These are phyloP conservation scores for Crucihimalaya himalaica DNA, from an alignment of 345 rosid genomes.

Conservation along the genomic window DNA sequence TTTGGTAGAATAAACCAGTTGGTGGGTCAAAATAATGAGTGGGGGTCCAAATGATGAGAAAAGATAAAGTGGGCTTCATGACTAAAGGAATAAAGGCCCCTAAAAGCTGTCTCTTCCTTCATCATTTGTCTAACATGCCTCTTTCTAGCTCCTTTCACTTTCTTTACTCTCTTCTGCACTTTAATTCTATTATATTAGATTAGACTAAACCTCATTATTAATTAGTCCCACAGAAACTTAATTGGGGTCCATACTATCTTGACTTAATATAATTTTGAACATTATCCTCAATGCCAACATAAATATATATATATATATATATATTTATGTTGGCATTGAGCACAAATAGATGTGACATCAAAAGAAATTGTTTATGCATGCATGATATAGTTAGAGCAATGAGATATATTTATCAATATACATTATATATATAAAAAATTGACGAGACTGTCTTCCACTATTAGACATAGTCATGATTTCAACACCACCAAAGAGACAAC, in stretches of 20 bases:
- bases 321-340: too few relatives aligned
- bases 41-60: constrained; percentile 33
- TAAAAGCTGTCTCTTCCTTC: constrained; percentile 38
- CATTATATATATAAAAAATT: background rate
- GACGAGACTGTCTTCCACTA: constrained; percentile 35
- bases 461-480: constrained; percentile 35
- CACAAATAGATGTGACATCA: constrained; percentile 20
- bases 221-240: background rate
- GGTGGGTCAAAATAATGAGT: constrained; percentile 29
- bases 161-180: constrained; percentile 17
- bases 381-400: constrained; percentile 17
- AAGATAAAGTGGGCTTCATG: constrained; percentile 41
- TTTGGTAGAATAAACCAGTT: constrained; percentile 27
- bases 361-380: constrained; percentile 15
- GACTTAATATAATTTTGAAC: background rate
- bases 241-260: constrained; percentile 8
- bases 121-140: constrained; percentile 42
- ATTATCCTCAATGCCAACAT: constrained; percentile 10
- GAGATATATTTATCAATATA: background rate
- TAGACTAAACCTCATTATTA: background rate
- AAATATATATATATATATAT: too few relatives aligned
- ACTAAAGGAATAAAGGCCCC: constrained; percentile 35
- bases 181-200: background rate
- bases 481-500: constrained; percentile 32
- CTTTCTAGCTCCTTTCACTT: constrained; percentile 9